A percentile compares a stretch with the other conserved stretches of the same genome.
phyloP scores from a whole-genome alignment of 139 green algal genomes.

The Haematococcus lacustris region DNA sequence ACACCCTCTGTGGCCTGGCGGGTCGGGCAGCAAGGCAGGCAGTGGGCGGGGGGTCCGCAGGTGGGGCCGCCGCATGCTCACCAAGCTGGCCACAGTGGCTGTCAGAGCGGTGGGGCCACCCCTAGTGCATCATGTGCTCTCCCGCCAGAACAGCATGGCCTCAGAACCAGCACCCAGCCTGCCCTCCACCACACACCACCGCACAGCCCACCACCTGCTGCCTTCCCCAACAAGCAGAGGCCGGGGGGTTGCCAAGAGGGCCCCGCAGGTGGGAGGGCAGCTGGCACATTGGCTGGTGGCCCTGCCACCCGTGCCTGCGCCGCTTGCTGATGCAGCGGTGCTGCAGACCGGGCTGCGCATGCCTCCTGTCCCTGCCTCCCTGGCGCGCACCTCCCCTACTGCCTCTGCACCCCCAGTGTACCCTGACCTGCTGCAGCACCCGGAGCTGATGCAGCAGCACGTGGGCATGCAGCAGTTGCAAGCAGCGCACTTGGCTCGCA shows the following conservation, averaged over 20 bases:
- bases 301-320: not conserved
- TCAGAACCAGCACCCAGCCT: not conserved
- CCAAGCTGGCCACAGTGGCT: not conserved
- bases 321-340: not conserved
- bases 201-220: not conserved
- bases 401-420: not conserved
- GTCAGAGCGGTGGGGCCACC: not conserved
- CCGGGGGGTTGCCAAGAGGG: not conserved
- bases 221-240: not conserved
- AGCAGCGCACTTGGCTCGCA: too few species aligned
- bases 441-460: slow-evolving; percentile 1
- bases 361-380: not conserved
- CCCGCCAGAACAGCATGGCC: not conserved
- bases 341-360: not conserved
- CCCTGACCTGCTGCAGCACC: not conserved
- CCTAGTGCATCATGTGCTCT: not conserved
- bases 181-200: not conserved
- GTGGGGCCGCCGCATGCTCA: not conserved
- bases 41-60: not conserved
- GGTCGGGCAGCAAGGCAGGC: not conserved
- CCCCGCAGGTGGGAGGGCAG: too few species aligned
- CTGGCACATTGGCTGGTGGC: not conserved
- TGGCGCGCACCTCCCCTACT: not conserved
- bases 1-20: not conserved
- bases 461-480: not conserved